Conservation (phyloP, 805 yeast genomes). For the Blastobotrys terrestris region DNA sequence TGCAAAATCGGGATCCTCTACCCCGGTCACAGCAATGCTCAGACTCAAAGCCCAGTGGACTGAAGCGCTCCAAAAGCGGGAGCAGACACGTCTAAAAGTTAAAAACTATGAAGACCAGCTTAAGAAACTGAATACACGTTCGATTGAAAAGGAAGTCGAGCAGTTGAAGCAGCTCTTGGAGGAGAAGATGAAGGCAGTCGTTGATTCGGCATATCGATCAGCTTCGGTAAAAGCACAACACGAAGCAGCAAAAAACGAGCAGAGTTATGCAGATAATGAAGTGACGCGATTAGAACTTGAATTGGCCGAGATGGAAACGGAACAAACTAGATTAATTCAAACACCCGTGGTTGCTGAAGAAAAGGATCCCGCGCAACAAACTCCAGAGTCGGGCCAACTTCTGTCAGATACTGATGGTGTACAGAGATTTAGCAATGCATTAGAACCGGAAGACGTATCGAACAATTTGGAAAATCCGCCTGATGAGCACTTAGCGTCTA, state of each 20-base stretch:
- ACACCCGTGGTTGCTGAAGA: background rate
- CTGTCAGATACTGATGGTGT: background rate
- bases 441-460: too few relatives aligned
- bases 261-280: background rate
- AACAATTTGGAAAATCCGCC: too few relatives aligned
- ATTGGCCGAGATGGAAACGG: background rate
- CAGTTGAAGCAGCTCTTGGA: slow-evolving; percentile 12
- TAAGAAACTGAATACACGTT: background rate
- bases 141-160: slow-evolving; percentile 8
- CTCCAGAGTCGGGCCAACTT: background rate
- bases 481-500: too few relatives aligned
- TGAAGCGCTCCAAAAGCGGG: background rate
- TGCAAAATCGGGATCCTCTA: background rate
- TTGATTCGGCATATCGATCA: background rate
- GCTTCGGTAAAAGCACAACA: slow-evolving; percentile 4
- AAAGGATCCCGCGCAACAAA: background rate
- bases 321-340: background rate
- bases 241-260: background rate
- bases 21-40: background rate
- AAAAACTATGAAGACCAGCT: background rate
- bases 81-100: background rate
- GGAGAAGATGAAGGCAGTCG: slow-evolving; percentile 8
- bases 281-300: background rate
- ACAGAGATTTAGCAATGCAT: too few relatives aligned
- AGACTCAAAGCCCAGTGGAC: background rate